Evolutionary conservation across 2,329 filamentous ascomycete genomes (phyloP).

Genomic region (Metarhizium album): DNA sequence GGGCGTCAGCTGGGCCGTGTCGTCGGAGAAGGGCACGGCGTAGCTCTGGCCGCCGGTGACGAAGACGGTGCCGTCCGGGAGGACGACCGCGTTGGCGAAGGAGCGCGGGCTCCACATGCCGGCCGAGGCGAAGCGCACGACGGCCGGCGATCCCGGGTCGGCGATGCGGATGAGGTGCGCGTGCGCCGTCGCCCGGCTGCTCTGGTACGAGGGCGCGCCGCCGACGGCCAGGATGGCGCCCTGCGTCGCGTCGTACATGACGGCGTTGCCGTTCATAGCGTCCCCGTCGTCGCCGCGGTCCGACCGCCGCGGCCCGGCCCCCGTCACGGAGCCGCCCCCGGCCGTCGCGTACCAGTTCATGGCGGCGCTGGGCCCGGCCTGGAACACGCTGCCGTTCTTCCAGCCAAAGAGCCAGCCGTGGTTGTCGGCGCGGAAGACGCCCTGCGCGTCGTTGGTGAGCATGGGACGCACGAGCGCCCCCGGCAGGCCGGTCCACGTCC

Average conservation of each 20-base stretch:
- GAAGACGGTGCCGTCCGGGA: slow-evolving; percentile 37
- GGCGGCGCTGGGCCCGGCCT: slow-evolving; percentile 11
- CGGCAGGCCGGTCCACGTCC: slow-evolving; percentile 35
- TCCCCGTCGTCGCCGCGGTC: slow-evolving; percentile 27
- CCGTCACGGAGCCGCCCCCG: slow-evolving; percentile 27
- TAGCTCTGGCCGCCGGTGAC: slow-evolving; percentile 35
- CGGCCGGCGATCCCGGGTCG: slow-evolving; percentile 9
- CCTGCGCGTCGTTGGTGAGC: slow-evolving; percentile 36
- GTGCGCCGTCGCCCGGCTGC: slow-evolving; percentile 28
- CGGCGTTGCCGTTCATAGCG: slow-evolving; percentile 44
- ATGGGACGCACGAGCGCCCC: slow-evolving; percentile 35
- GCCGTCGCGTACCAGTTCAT: slow-evolving; percentile 45
- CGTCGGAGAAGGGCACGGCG: slow-evolving; percentile 34
- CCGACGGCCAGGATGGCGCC: slow-evolving; percentile 46
- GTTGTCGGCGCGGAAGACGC: slow-evolving; percentile 32
- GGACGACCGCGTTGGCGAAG: slow-evolving; percentile 35
- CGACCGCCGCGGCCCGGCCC: slow-evolving; percentile 25
- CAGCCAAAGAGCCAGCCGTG: slow-evolving; percentile 8
- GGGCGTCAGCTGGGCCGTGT: slow-evolving; percentile 26
- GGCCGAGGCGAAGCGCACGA: slow-evolving; percentile 6
- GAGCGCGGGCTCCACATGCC: slow-evolving; percentile 27
- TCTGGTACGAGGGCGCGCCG: slow-evolving; percentile 34
- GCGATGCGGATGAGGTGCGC: slow-evolving; percentile 27
- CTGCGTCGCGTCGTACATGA: slow-evolving; percentile 48
- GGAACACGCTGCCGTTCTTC: slow-evolving; percentile 17